These are phyloP conservation scores for Mrakia blollopis DNA, from an alignment of 768 basidiomycete species.

Conservation along the genomic window DNA sequence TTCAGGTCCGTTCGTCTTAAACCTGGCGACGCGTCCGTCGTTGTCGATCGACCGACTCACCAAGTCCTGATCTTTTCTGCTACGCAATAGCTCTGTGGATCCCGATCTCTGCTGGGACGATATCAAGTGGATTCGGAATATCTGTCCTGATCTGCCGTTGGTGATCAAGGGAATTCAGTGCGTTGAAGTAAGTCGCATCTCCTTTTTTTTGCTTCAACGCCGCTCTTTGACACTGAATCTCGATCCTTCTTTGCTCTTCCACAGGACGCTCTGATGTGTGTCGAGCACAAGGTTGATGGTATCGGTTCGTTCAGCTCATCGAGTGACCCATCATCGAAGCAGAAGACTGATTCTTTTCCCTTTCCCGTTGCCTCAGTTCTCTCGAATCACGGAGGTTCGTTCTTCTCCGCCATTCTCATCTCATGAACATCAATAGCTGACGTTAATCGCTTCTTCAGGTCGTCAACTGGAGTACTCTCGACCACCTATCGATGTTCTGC, in stretches of 20 bases:
- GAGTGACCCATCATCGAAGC: neutral
- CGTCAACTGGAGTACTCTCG: slow-evolving; percentile 19
- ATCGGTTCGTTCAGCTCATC: slow-evolving; percentile 35
- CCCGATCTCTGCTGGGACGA: slow-evolving; percentile 42
- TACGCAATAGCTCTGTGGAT: slow-evolving; percentile 32
- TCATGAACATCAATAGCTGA: neutral
- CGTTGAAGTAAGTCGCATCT: slow-evolving; percentile 33
- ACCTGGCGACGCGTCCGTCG: neutral
- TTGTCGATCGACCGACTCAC: neutral
- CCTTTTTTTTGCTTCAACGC: neutral
- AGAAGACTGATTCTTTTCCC: neutral
- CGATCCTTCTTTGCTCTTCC: neutral
- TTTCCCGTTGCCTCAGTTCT: slow-evolving; percentile 35
- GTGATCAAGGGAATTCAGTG: slow-evolving; percentile 47
- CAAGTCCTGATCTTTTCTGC: neutral
- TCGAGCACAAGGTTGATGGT: slow-evolving; percentile 47
- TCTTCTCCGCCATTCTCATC: neutral
- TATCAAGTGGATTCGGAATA: slow-evolving; percentile 42
- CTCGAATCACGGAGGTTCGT: slow-evolving; percentile 43
- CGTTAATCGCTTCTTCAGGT: neutral
- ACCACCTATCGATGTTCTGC: slow-evolving; percentile 9
- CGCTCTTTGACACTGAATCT: neutral
- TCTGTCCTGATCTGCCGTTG: slow-evolving; percentile 40
- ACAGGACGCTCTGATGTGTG: slow-evolving; percentile 43
- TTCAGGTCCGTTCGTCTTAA: neutral